Percentiles rank a stretch among this genome's conserved stretches.
phyloP scores from a whole-genome alignment of 371 early-diverging fungal species.

The Thermomucor indicae-seudaticae region DNA sequence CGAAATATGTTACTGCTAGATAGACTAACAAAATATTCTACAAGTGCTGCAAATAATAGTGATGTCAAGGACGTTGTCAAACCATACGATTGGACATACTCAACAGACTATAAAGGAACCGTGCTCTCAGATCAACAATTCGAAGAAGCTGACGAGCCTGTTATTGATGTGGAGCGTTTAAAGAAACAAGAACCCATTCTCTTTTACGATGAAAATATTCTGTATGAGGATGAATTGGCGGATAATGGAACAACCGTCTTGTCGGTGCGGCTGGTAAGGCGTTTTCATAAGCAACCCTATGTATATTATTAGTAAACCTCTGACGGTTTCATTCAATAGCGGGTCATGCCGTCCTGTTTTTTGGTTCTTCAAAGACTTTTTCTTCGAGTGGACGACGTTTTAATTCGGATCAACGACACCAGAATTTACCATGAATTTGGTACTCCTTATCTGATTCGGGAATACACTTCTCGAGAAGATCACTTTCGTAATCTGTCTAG shows the following conservation, averaged over 20 bases:
- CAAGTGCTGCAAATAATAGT: conserved; percentile 51
- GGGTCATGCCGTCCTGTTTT: conserved; percentile 93
- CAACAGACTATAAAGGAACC: conserved; percentile 76
- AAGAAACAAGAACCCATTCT: conserved; percentile 79
- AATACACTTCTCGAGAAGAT: conserved; percentile 66
- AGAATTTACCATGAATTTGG: conserved; percentile 87
- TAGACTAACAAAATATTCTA: background rate
- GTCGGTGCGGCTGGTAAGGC: conserved; percentile 73
- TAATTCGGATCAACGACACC: conserved; percentile 86
- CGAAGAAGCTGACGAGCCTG: conserved; percentile 18
- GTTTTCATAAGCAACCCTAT: background rate
- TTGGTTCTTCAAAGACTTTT: conserved; percentile 85
- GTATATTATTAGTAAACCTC: background rate
- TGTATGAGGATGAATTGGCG: conserved; percentile 95
- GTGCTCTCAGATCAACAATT: conserved; percentile 8
- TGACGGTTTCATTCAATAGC: conserved; percentile 27
- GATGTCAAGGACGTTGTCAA: conserved; percentile 79
- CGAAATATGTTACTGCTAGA: background rate
- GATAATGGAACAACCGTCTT: conserved; percentile 90
- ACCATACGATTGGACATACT: conserved; percentile 95
- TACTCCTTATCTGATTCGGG: conserved; percentile 57
- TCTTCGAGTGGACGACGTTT: conserved; percentile 90
- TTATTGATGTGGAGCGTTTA: conserved; percentile 75
- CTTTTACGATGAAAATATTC: conserved; percentile 85
- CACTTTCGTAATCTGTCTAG: conserved; percentile 53